Percentiles rank a stretch among this genome's conserved stretches.
phyloP scores from a whole-genome alignment of 73 alveolate genomes.

The Tetrahymena thermophila region DNA sequence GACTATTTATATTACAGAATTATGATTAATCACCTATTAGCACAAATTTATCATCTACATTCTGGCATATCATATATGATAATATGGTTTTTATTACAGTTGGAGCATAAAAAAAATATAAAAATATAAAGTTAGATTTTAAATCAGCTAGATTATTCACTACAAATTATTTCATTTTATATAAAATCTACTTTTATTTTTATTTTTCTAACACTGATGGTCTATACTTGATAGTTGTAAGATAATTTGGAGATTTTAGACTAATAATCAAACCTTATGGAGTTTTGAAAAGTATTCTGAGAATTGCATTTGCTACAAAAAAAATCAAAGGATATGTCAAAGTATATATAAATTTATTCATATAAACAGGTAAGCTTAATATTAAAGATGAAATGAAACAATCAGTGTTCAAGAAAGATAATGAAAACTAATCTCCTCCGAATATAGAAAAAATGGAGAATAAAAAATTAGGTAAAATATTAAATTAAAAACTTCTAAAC shows the following conservation, averaged over 20 bases:
- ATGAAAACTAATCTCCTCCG: neutral
- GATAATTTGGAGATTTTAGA: neutral
- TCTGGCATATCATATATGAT: neutral
- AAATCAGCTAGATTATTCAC: neutral
- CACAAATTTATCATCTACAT: neutral
- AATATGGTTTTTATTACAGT: neutral
- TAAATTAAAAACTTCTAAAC: neutral
- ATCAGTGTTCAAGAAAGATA: neutral
- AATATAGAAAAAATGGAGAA: neutral
- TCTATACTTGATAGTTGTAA: neutral
- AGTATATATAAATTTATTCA: neutral
- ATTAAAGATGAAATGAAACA: neutral
- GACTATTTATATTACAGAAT: neutral
- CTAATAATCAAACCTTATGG: neutral
- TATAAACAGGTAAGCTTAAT: neutral
- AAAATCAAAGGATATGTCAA: neutral
- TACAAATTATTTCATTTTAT: neutral
- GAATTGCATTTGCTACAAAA: neutral
- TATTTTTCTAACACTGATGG: neutral
- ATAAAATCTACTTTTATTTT: neutral
- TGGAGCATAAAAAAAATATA: neutral
- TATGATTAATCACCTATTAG: neutral
- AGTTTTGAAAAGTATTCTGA: neutral
- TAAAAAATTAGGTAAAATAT: neutral
- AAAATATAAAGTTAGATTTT: neutral